Percentiles rank a stretch among this genome's conserved stretches.
Conservation (phyloP, 2,329 filamentous ascomycete genomes). For the Alternaria arbusti region DNA sequence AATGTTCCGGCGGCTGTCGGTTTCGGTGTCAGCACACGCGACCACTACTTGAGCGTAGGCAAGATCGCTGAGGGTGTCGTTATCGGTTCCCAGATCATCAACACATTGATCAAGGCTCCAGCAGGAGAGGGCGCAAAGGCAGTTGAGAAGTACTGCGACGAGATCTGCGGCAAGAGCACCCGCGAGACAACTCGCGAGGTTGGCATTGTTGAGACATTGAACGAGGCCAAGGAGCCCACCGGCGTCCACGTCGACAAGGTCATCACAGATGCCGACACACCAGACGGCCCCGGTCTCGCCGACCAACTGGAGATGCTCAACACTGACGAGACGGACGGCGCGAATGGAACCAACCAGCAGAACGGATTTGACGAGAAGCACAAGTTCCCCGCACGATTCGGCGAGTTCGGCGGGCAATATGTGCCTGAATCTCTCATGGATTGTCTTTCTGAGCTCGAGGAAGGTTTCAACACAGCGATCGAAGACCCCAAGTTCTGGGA, state of each 20-base stretch:
- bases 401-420: conserved; percentile 96
- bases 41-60: conserved; percentile 88
- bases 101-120: conserved; percentile 72
- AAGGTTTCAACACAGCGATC: conserved; percentile 85
- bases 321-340: conserved; percentile 54
- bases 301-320: conserved; percentile 86
- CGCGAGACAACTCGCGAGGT: conserved; percentile 68
- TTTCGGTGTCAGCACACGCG: conserved; percentile 93
- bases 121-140: conserved; percentile 71
- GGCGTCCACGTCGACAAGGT: conserved; percentile 73
- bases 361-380: conserved; percentile 42
- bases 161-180: conserved; percentile 66
- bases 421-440: conserved; percentile 98
- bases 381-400: conserved; percentile 84
- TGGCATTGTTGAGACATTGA: conserved; percentile 71
- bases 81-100: conserved; percentile 95
- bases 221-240: conserved; percentile 65
- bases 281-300: conserved; percentile 72
- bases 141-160: conserved; percentile 86
- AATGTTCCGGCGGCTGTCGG: conserved; percentile 90
- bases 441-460: conserved; percentile 87
- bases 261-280: conserved; percentile 64
- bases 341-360: conserved; percentile 18
- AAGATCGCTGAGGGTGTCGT: conserved; percentile 91
- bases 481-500: conserved; percentile 95